phyloP scores from a whole-genome alignment of 2,329 filamentous ascomycete genomes.

The Arthrobotrys pseudoclavata region DNA sequence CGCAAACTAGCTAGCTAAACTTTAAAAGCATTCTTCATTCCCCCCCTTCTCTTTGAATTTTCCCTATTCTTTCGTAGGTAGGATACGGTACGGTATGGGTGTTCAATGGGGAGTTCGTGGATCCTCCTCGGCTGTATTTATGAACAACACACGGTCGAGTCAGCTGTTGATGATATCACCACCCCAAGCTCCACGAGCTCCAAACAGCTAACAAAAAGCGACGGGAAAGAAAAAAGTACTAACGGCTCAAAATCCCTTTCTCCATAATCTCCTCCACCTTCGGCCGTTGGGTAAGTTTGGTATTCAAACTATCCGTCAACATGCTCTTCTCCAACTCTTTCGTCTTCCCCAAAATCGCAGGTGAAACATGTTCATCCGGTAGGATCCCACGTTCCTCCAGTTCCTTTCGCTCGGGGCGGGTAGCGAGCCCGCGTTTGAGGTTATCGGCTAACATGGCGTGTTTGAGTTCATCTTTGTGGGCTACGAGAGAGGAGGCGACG shows the following conservation, averaged over 20 bases:
- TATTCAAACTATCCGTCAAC: conserved; percentile 62
- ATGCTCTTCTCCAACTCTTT: conserved; percentile 63
- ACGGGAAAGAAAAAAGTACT: conserved; percentile 28
- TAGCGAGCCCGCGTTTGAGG: conserved; percentile 61
- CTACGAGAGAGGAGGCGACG: not conserved
- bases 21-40: not conserved
- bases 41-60: not conserved
- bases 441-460: conserved; percentile 62
- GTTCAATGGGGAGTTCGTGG: conserved; percentile 35
- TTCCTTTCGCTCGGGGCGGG: conserved; percentile 62
- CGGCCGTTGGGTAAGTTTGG: conserved; percentile 62
- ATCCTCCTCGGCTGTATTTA: conserved; percentile 22
- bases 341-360: conserved; percentile 61
- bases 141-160: conserved; percentile 15
- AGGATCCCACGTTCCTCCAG: conserved; percentile 63
- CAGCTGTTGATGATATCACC: conserved; percentile 16
- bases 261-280: conserved; percentile 62
- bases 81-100: not conserved
- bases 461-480: conserved; percentile 61
- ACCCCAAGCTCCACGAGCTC: not conserved
- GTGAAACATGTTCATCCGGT: conserved; percentile 61
- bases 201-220: conserved; percentile 5
- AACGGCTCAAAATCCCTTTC: conserved; percentile 63
- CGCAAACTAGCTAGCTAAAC: not conserved
- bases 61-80: not conserved